Conservation (phyloP, 371 early-diverging fungal species). For the Fennellomyces sp. region DNA sequence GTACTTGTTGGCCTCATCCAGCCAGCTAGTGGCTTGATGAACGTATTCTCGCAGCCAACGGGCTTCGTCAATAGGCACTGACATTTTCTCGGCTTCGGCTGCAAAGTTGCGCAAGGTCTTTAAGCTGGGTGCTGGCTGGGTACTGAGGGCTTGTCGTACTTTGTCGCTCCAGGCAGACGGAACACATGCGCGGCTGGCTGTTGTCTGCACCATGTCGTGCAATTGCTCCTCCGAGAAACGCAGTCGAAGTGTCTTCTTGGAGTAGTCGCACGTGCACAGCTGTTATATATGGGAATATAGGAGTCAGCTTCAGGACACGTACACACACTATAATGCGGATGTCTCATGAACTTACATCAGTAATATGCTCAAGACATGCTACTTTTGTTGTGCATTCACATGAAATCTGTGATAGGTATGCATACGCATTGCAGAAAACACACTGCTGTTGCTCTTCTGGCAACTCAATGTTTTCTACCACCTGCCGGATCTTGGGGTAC, state of each 20-base stretch:
- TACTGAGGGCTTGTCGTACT: slow-evolving; percentile 33
- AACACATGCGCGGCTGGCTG: slow-evolving; percentile 16
- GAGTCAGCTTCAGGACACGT: too few relatives aligned
- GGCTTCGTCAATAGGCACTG: slow-evolving; percentile 14
- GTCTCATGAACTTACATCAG: slow-evolving; percentile 58
- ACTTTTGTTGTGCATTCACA: slow-evolving; percentile 70
- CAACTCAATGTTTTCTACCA: slow-evolving; percentile 25
- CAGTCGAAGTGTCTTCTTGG: slow-evolving; percentile 44
- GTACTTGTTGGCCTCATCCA: slow-evolving; percentile 20
- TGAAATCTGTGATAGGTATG: slow-evolving; percentile 68
- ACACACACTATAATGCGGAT: too few relatives aligned
- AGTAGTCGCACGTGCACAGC: slow-evolving; percentile 58
- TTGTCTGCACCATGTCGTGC: slow-evolving; percentile 31
- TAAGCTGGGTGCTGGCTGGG: slow-evolving; percentile 53
- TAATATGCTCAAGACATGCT: slow-evolving; percentile 64
- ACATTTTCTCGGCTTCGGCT: slow-evolving; percentile 52
- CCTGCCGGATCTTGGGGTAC: slow-evolving; percentile 37
- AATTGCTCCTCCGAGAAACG: slow-evolving; percentile 61
- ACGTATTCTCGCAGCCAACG: slow-evolving; percentile 21
- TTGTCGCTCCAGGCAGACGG: slow-evolving; percentile 50
- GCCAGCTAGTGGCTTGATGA: slow-evolving; percentile 15
- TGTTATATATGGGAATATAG: slow-evolving; percentile 10
- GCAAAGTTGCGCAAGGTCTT: slow-evolving; percentile 52
- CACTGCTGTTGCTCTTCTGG: slow-evolving; percentile 72
- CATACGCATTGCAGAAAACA: slow-evolving; percentile 69